Conservation (phyloP, 176 grass and related monocot genomes). For the Elymus sibiricus region DNA sequence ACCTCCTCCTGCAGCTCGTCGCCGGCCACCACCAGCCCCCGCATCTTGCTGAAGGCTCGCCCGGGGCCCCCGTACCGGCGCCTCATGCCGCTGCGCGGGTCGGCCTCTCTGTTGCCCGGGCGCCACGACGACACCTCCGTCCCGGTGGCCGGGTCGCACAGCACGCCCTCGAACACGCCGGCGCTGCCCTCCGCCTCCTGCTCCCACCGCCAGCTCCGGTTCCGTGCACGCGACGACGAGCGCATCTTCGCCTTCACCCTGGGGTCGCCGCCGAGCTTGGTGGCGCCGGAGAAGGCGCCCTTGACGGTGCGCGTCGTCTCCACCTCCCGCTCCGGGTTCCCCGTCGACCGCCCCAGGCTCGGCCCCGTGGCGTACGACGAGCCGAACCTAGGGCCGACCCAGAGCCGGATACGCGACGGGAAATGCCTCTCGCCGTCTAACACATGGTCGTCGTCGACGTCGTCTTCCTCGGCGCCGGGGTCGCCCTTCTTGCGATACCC, state of each 20-base stretch:
- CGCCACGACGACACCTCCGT: conserved; percentile 70
- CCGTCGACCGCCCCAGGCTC: conserved; percentile 81
- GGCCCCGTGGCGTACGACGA: conserved; percentile 69
- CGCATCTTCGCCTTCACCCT: conserved; percentile 55
- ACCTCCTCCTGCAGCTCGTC: conserved; percentile 73
- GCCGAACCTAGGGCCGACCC: conserved; percentile 66
- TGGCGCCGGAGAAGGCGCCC: conserved; percentile 41
- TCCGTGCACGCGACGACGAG: conserved; percentile 41
- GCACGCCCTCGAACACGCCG: conserved; percentile 74
- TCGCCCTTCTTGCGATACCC: conserved; percentile 39
- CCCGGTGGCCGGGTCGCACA: conserved; percentile 59
- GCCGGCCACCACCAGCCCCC: conserved; percentile 64
- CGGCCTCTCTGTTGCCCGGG: not conserved
- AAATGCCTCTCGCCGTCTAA: conserved; percentile 65
- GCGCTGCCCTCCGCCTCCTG: conserved; percentile 79
- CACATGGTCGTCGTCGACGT: conserved; percentile 15
- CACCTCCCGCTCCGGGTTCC: conserved; percentile 75
- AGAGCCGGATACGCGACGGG: conserved; percentile 72
- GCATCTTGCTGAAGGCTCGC: conserved; percentile 73
- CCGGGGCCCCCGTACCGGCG: conserved; percentile 47
- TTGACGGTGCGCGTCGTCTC: conserved; percentile 65
- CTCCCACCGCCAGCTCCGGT: conserved; percentile 85
- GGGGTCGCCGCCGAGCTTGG: conserved; percentile 22
- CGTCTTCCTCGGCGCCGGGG: not conserved
- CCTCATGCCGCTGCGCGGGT: conserved; percentile 63